Percentiles rank a stretch among this genome's conserved stretches.
Conservation (phyloP, 257 asterid genomes). For the Fraxinus excelsior region DNA sequence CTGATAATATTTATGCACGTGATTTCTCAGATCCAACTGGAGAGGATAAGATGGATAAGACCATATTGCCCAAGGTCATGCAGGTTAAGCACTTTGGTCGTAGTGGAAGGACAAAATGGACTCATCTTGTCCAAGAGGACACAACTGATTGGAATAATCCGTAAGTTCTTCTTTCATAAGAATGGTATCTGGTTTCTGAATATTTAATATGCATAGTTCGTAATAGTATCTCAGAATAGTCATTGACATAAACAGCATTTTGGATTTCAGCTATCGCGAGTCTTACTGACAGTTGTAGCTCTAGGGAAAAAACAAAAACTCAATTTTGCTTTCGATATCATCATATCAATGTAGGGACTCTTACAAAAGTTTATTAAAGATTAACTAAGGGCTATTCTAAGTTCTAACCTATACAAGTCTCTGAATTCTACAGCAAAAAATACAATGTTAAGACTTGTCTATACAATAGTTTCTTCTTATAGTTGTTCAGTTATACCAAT, state of each 20-base stretch:
- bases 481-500: background rate
- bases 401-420: background rate
- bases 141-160: constrained; percentile 97
- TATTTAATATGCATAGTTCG: background rate
- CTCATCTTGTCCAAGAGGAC: constrained; percentile 94
- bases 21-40: constrained; percentile 96
- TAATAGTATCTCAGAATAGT: constrained; percentile 1
- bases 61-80: constrained; percentile 88
- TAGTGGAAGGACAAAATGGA: constrained; percentile 97
- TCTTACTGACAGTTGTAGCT: too few relatives aligned
- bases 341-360: background rate
- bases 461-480: background rate
- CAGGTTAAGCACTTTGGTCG: constrained; percentile 97
- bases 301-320: too few relatives aligned
- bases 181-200: constrained; percentile 17
- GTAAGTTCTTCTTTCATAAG: constrained; percentile 49
- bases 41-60: constrained; percentile 89
- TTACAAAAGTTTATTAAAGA: background rate
- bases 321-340: too few relatives aligned
- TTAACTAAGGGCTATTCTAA: background rate
- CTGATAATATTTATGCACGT: constrained; percentile 52
- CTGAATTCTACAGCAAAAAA: background rate
- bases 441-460: background rate
- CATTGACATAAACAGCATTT: background rate
- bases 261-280: background rate